A percentile compares a stretch with the other conserved stretches of the same genome.
phyloP scores from a whole-genome alignment of 345 rosid species.

The Cardamine chenopodiifolia region DNA sequence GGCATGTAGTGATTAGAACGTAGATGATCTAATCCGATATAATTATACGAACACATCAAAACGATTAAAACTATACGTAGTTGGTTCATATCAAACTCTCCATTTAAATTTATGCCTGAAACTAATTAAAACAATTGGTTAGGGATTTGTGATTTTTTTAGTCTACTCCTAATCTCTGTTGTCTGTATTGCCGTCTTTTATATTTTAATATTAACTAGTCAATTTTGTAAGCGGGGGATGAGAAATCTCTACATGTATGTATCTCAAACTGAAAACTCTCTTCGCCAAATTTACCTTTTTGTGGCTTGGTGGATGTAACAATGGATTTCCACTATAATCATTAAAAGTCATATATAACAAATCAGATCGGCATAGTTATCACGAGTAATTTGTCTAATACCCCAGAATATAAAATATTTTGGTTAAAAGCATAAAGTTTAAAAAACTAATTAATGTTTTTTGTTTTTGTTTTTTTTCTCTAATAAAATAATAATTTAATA shows the following conservation, averaged over 20 bases:
- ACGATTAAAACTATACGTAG: not conserved
- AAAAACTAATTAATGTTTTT: too few relatives aligned
- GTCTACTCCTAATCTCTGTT: not conserved
- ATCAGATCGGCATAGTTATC: slow-evolving; percentile 22
- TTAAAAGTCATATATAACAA: slow-evolving; percentile 13
- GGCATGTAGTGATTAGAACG: not conserved
- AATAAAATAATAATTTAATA: too few relatives aligned
- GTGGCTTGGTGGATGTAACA: slow-evolving; percentile 28
- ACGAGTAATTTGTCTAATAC: not conserved
- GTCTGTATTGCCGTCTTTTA: not conserved
- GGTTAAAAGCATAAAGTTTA: too few relatives aligned
- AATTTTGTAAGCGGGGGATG: not conserved
- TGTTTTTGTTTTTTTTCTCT: too few relatives aligned
- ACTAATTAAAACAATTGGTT: not conserved
- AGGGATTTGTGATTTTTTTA: not conserved
- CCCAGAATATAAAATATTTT: too few relatives aligned
- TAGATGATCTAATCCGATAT: not conserved
- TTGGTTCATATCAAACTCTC: not conserved
- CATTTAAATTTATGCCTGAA: not conserved
- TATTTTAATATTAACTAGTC: not conserved
- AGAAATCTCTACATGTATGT: not conserved
- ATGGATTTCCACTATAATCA: slow-evolving; percentile 34
- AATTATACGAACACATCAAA: not conserved
- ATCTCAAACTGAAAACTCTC: not conserved
- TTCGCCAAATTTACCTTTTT: not conserved